These are phyloP conservation scores for Metschnikowia colocasiae DNA, from an alignment of 805 yeast genomes.

Conservation along the genomic window DNA sequence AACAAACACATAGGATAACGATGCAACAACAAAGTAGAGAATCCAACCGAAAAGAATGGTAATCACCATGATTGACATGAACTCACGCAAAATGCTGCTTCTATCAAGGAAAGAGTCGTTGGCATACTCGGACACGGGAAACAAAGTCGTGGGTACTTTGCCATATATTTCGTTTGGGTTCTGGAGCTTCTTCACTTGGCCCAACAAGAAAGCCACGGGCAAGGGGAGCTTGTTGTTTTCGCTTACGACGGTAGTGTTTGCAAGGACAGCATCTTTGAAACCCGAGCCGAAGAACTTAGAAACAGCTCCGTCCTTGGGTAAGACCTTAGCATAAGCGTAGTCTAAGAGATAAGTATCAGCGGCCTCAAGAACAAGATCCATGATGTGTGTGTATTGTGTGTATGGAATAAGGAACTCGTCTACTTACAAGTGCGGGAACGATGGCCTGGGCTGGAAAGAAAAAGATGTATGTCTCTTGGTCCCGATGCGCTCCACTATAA, in stretches of 20 bases:
- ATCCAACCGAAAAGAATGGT: constrained; percentile 83
- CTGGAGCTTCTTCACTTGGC: constrained; percentile 23
- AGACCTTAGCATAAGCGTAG: constrained; percentile 60
- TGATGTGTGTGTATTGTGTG: constrained; percentile 21
- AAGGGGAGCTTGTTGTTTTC: constrained; percentile 16
- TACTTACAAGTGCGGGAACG: background rate
- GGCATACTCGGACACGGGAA: constrained; percentile 55
- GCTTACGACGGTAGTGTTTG: constrained; percentile 13
- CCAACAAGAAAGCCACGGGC: constrained; percentile 13
- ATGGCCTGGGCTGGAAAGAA: background rate
- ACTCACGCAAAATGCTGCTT: constrained; percentile 68
- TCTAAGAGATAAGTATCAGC: constrained; percentile 74
- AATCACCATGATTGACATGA: constrained; percentile 58
- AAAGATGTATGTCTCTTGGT: background rate
- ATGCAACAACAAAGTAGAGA: constrained; percentile 73
- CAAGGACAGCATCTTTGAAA: constrained; percentile 12
- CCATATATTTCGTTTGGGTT: constrained; percentile 52
- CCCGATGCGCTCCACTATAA: constrained; percentile 4
- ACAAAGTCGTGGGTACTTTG: constrained; percentile 55
- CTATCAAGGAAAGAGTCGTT: constrained; percentile 69
- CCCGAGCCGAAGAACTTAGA: constrained; percentile 22
- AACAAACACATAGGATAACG: constrained; percentile 69
- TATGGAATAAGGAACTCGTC: background rate
- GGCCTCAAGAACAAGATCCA: constrained; percentile 90
- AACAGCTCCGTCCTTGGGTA: constrained; percentile 55